A percentile compares a stretch with the other conserved stretches of the same genome.
phyloP scores from a whole-genome alignment of 2,329 filamentous ascomycete genomes.

The Fusarium algeriense region DNA sequence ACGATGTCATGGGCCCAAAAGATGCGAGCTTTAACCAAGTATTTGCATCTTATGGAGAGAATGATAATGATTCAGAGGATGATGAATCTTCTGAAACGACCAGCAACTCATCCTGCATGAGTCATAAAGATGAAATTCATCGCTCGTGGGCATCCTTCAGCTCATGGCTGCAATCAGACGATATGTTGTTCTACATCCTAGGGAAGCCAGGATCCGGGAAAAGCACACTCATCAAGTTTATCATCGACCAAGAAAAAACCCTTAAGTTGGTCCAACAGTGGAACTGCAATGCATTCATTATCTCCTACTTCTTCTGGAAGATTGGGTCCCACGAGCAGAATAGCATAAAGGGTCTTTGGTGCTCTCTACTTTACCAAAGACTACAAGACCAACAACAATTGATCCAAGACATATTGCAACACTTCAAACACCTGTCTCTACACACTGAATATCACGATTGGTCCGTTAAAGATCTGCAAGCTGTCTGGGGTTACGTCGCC shows the following conservation, averaged over 20 bases:
- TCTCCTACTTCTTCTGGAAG: constrained; percentile 27
- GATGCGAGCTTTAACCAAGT: background rate
- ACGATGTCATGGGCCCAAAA: fast-evolving
- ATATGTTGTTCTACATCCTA: background rate
- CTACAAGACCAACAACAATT: background rate
- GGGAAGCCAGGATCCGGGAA: background rate
- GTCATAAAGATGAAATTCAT: background rate
- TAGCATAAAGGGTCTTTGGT: background rate
- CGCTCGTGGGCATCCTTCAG: background rate
- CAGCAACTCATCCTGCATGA: fast-evolving
- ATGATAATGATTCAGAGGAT: fast-evolving
- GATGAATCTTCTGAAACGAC: fast-evolving
- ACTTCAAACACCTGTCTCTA: fast-evolving
- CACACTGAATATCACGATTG: background rate
- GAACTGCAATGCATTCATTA: background rate
- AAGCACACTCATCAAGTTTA: background rate
- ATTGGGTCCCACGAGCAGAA: constrained; percentile 11
- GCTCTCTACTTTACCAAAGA: background rate
- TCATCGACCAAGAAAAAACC: background rate
- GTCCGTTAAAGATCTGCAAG: background rate
- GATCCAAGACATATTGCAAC: fast-evolving
- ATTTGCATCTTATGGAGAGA: background rate
- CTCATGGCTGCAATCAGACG: background rate
- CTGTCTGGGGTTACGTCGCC: fast-evolving
- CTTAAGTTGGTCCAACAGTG: background rate